These are phyloP conservation scores for Tilletia horrida DNA, from an alignment of 1,284 basidiomycete genomes.

Conservation along the genomic window DNA sequence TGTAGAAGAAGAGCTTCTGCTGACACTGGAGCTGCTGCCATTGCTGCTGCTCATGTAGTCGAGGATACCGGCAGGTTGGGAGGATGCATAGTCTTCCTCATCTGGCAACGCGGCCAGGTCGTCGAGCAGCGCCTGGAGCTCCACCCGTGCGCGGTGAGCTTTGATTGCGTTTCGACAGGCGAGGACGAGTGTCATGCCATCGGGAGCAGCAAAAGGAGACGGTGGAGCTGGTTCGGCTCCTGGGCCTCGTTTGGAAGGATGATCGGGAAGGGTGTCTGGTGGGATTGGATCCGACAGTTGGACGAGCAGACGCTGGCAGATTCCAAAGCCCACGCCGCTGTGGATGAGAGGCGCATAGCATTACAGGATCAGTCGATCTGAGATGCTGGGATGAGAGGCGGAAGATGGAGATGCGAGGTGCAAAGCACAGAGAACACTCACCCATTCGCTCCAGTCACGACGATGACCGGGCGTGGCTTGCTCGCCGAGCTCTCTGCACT, in stretches of 20 bases:
- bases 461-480: constrained; percentile 39
- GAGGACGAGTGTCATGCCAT: constrained; percentile 52
- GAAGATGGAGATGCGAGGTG: too few species aligned
- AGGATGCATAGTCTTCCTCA: neutral
- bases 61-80: neutral
- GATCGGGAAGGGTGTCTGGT: constrained; percentile 37
- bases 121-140: constrained; percentile 44
- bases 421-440: neutral
- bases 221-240: constrained; percentile 25
- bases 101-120: constrained; percentile 26
- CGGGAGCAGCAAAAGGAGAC: constrained; percentile 48
- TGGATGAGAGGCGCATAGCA: neutral
- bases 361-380: too few species aligned
- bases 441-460: constrained; percentile 52
- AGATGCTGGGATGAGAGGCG: too few species aligned
- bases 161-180: constrained; percentile 54
- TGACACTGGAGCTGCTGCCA: neutral
- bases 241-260: constrained; percentile 26
- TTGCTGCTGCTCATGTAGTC: neutral
- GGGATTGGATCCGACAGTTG: constrained; percentile 52
- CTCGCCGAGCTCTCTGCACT: too few species aligned
- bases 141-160: constrained; percentile 45
- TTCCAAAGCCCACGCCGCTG: constrained; percentile 51
- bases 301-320: constrained; percentile 51
- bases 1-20: too few species aligned